Percentiles rank a stretch among this genome's conserved stretches.
Conservation (phyloP, 305 asterid species). For the Rubia tinctorum region DNA sequence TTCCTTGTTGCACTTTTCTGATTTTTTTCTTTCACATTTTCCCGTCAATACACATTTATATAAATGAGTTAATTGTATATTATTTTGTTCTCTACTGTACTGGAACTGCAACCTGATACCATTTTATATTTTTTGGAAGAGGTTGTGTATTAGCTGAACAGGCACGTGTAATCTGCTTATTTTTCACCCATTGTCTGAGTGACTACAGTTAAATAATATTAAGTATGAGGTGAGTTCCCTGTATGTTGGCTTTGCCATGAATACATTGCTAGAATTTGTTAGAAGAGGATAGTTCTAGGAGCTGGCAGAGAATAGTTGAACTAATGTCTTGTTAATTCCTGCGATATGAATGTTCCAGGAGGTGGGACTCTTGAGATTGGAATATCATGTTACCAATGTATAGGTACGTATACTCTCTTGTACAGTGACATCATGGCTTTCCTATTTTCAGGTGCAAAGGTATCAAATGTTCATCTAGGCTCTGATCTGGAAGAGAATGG, state of each 20-base stretch:
- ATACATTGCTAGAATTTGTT: neutral
- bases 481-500: neutral
- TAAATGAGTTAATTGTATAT: neutral
- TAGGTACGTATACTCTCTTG: neutral
- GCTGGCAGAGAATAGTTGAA: neutral
- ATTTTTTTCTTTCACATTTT: neutral
- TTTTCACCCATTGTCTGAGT: neutral
- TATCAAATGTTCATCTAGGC: slow-evolving; percentile 1
- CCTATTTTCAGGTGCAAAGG: slow-evolving; percentile 8
- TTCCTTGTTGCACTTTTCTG: neutral
- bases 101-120: neutral
- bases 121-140: neutral
- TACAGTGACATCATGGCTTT: neutral
- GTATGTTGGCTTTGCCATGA: neutral
- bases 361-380: neutral
- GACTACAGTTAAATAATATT: neutral
- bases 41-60: neutral
- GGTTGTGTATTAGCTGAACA: neutral
- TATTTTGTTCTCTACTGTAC: neutral
- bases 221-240: neutral
- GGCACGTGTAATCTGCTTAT: neutral
- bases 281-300: neutral
- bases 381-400: neutral
- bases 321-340: neutral
- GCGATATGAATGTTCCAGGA: neutral